Base-by-base conservation (phyloP, 2,329 filamentous ascomycete species). In the Bipolaris cookei region DNA sequence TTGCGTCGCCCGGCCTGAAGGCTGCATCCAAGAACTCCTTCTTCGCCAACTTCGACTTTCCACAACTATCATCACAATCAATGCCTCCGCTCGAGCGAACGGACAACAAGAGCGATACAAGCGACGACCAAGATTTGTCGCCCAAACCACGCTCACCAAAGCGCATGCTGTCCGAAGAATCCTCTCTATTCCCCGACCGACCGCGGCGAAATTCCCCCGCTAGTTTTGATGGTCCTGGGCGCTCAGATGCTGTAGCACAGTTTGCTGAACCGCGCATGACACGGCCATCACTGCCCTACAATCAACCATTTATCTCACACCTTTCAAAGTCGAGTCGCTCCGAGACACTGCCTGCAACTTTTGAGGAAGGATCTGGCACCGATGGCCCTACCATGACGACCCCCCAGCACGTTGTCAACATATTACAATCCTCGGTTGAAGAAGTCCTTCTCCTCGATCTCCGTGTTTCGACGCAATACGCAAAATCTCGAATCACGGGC, bases 391-490 rank as follows among this genome's bases (percentile, higher is more conserved):
- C 73, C 4, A 73, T 84, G 69, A 77, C 78, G 8, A 80, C 81
- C 3, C 76, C 81, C 4, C 79, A 83, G 61, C 78, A 81, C 61
- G 68, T 83, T 13, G 71, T 81, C 55, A 82, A 80, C 57, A 73
- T 84, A 4, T 67, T 84, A 6, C 75, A 80, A 41, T 79, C 80
- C 32, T 71, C 76, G 8, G 56, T 75, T n/a, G 78, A 84, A 38
- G 76, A 84, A 44, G 77, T 91, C 0, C 79, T 99, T 30, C 73
- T 98, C 1, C 80, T 99, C 4, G 95, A 99, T 73, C 84, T 98
- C 20, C 87, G 95, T 37, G 92, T 96, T 0, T 91, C 89, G 25
- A 92, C 92, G 18, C 91, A 94, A 64, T 97, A 90, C 71, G 84
- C 88, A 0, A 83, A 86, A 43, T 88, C 90, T 20, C 87, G 90